Percentiles rank a stretch among this genome's conserved stretches.
phyloP scores from a whole-genome alignment of 108 stramenopile species.

The Skeletonema menzelii region DNA sequence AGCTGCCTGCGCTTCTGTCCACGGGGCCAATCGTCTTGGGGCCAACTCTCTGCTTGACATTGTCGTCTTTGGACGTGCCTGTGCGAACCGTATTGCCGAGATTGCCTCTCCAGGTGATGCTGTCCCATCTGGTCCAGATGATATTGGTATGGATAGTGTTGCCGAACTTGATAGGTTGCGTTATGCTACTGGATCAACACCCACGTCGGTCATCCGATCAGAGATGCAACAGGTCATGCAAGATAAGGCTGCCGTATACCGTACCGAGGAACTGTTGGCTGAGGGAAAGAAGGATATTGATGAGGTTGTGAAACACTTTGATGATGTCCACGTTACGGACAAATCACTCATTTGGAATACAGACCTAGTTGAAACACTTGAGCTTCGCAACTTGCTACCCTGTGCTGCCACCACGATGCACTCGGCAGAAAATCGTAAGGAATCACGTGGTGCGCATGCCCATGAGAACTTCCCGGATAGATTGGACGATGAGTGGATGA shows the following conservation, averaged over 20 bases:
- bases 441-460: conserved; percentile 97
- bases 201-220: conserved; percentile 88
- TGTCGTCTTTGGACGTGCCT: conserved; percentile 99
- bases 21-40: conserved; percentile 99
- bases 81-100: conserved; percentile 95
- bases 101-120: conserved; percentile 93
- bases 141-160: conserved; percentile 89
- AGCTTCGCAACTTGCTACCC: conserved; percentile 88
- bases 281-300: conserved; percentile 92
- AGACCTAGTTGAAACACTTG: conserved; percentile 96
- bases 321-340: conserved; percentile 90
- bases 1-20: conserved; percentile 97
- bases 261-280: conserved; percentile 82
- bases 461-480: conserved; percentile 96
- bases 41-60: conserved; percentile 98
- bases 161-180: conserved; percentile 89
- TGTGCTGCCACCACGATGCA: conserved; percentile 98
- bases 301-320: conserved; percentile 82
- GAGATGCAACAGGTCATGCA: conserved; percentile 98
- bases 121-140: conserved; percentile 60
- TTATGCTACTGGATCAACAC: conserved; percentile 73
- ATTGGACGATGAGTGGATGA: conserved; percentile 98
- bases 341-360: conserved; percentile 99
- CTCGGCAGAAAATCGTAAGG: conserved; percentile 95
- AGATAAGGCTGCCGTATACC: conserved; percentile 98